Percentiles rank a stretch among this genome's conserved stretches.
These are phyloP conservation scores for Perkinsus olseni DNA, from an alignment of 169 alveolate species.

Conservation along the genomic window DNA sequence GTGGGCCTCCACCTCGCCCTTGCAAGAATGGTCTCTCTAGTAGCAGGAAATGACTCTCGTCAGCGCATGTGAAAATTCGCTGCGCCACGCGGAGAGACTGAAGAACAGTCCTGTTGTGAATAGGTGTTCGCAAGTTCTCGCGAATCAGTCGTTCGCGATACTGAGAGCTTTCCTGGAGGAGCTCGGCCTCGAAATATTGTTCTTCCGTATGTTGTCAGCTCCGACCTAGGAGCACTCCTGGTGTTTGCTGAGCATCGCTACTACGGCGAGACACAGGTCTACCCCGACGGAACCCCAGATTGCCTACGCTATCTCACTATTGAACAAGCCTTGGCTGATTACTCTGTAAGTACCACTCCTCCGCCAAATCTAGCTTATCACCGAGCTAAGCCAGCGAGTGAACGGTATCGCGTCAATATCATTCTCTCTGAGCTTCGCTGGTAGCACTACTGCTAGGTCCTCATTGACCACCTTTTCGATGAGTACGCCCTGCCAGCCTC, in stretches of 20 bases:
- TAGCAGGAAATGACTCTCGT: too few species aligned
- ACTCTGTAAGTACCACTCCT: background rate
- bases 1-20: too few species aligned
- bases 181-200: background rate
- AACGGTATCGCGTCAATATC: background rate
- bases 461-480: background rate
- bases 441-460: background rate
- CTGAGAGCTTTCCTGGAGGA: background rate
- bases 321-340: conserved; percentile 14
- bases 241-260: conserved; percentile 13
- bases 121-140: too few species aligned
- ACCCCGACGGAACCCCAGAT: background rate
- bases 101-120: too few species aligned
- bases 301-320: background rate
- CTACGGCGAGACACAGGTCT: background rate
- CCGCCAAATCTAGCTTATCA: background rate
- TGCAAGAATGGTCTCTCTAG: too few species aligned
- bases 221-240: background rate
- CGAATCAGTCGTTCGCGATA: too few species aligned
- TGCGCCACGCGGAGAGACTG: too few species aligned
- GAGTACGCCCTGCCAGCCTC: background rate
- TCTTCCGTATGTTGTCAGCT: background rate
- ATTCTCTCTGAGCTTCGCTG: background rate
- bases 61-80: too few species aligned
- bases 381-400: background rate